Conservation (phyloP, 2,329 filamentous ascomycete species). For the Fusarium sacchari region DNA sequence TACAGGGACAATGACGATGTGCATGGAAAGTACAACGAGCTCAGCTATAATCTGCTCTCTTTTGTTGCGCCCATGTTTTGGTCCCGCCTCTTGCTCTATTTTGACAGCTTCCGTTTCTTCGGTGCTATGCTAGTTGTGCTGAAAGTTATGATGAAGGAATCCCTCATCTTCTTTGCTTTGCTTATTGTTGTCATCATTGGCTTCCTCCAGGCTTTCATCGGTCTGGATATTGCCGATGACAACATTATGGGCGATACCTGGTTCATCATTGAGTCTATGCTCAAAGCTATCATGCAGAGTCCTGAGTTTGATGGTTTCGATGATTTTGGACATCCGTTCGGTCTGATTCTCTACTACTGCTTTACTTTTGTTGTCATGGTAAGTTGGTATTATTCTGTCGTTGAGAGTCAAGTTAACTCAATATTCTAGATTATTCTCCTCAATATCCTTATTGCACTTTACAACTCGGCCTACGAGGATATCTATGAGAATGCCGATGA, state of each 20-base stretch:
- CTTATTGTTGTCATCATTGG: constrained; percentile 83
- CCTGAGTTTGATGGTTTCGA: constrained; percentile 93
- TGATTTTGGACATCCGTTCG: constrained; percentile 90
- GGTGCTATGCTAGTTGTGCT: constrained; percentile 97
- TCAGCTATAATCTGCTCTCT: constrained; percentile 94
- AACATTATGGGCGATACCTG: constrained; percentile 73
- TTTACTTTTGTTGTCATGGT: constrained; percentile 99
- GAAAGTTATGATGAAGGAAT: constrained; percentile 94
- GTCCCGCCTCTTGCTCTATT: constrained; percentile 89
- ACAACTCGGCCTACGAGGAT: constrained; percentile 96
- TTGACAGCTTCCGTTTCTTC: constrained; percentile 95
- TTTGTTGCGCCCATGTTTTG: constrained; percentile 97
- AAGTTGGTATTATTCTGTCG: constrained; percentile 31
- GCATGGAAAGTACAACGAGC: constrained; percentile 74
- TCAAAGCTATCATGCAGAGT: constrained; percentile 89
- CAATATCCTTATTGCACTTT: constrained; percentile 96
- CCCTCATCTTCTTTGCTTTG: constrained; percentile 94
- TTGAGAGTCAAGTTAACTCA: neutral
- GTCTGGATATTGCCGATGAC: constrained; percentile 84
- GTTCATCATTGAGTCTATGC: constrained; percentile 84
- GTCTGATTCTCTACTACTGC: constrained; percentile 94
- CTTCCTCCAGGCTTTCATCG: constrained; percentile 94
- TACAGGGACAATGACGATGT: constrained; percentile 58
- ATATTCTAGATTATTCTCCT: constrained; percentile 72
- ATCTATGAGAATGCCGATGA: constrained; percentile 94